Evolutionary conservation across 345 rosid genomes (phyloP).

Genomic region (Pistacia vera): DNA sequence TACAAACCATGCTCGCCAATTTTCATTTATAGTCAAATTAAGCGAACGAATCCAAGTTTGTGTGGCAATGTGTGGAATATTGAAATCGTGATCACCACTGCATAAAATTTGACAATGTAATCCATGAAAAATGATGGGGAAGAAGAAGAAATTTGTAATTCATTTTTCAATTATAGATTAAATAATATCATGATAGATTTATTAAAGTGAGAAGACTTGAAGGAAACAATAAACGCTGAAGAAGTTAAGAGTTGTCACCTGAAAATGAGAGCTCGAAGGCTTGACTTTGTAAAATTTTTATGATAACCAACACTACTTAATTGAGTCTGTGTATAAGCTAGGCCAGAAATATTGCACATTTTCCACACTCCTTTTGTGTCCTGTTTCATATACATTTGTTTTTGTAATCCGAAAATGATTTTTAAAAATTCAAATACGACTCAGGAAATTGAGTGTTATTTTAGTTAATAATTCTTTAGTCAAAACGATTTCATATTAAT

Average conservation of each 20-base stretch:
- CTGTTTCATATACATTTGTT: constrained; percentile 6
- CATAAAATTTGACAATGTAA: background rate
- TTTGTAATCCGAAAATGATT: no score
- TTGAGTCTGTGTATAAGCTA: constrained; percentile 38
- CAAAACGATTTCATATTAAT: no score
- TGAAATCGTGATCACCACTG: constrained; percentile 40
- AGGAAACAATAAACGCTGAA: background rate
- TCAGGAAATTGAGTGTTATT: no score
- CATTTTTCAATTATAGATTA: no score
- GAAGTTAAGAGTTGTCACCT: constrained; percentile 14
- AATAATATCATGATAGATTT: no score
- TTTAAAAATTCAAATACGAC: no score
- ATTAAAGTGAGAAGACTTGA: no score
- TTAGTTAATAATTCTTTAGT: no score
- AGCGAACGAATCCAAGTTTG: constrained; percentile 29
- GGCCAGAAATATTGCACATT: constrained; percentile 27
- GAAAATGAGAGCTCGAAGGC: constrained; percentile 38
- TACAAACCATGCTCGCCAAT: constrained; percentile 24
- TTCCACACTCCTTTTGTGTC: constrained; percentile 34
- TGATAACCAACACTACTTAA: constrained; percentile 26
- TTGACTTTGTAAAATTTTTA: constrained; percentile 19
- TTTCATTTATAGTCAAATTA: constrained; percentile 17
- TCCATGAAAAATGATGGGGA: no score
- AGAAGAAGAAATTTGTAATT: no score
- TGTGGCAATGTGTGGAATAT: constrained; percentile 31